These are phyloP conservation scores for Fusarium brachygibbosum DNA, from an alignment of 2,329 filamentous ascomycete genomes.

Conservation along the genomic window DNA sequence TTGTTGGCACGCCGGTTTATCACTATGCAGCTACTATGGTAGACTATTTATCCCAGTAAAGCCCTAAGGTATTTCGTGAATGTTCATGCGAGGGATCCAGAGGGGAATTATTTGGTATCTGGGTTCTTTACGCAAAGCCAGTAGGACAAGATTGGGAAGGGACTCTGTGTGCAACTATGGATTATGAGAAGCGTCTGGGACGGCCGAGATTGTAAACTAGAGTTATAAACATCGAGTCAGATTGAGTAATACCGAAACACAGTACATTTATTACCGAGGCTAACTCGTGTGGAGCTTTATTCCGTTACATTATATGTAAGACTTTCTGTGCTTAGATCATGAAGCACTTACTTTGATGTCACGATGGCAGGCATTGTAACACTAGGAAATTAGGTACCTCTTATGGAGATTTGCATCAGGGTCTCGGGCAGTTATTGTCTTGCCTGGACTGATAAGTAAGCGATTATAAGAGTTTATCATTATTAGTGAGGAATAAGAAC, in stretches of 20 bases:
- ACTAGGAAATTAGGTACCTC: background rate
- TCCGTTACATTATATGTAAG: background rate
- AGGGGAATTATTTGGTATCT: background rate
- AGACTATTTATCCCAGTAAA: rapidly evolving
- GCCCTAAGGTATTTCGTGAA: background rate
- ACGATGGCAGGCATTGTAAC: too few relatives aligned
- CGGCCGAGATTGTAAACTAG: rapidly evolving
- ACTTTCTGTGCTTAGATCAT: background rate
- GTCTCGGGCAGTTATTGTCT: background rate
- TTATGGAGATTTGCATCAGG: rapidly evolving
- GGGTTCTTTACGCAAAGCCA: background rate
- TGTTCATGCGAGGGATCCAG: background rate
- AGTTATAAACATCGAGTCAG: rapidly evolving
- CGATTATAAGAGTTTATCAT: rapidly evolving
- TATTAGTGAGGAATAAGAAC: too few relatives aligned
- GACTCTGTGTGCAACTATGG: too few relatives aligned
- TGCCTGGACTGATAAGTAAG: rapidly evolving
- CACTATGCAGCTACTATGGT: slow-evolving; percentile 3
- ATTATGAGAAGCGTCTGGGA: background rate
- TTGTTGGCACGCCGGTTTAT: background rate
- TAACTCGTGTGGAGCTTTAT: rapidly evolving
- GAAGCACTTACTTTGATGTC: background rate
- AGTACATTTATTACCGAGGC: background rate
- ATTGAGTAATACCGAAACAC: background rate
- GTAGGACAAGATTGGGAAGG: background rate